These are phyloP conservation scores for Starmera dryadoides DNA, from an alignment of 805 yeast species.

Conservation along the genomic window DNA sequence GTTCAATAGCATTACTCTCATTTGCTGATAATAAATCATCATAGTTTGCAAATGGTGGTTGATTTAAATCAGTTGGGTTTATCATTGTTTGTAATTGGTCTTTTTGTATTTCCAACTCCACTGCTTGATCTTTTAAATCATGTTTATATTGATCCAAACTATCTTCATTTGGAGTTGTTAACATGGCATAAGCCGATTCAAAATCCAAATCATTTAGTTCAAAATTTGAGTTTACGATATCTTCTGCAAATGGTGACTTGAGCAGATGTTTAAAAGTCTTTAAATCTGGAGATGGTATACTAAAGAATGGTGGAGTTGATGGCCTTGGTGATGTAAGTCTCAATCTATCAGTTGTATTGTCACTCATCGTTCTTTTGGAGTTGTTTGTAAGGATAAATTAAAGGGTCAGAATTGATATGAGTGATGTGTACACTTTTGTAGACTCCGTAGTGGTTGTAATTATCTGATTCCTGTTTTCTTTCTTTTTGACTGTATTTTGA, in stretches of 20 bases:
- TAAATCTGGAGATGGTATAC: slow-evolving; percentile 8
- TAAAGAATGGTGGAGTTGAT: slow-evolving; percentile 9
- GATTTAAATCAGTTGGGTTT: background rate
- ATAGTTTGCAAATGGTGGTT: slow-evolving; percentile 8
- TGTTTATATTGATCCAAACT: background rate
- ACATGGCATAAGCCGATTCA: slow-evolving; percentile 20
- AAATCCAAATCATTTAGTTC: slow-evolving; percentile 19
- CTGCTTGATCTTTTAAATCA: background rate
- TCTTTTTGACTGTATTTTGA: background rate
- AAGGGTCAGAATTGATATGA: background rate
- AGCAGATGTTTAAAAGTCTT: background rate
- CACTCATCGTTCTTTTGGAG: no score
- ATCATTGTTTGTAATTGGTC: background rate
- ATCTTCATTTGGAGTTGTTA: slow-evolving; percentile 14
- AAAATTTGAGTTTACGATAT: background rate
- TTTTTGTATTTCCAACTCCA: background rate
- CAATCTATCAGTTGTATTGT: no score
- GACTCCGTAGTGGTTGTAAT: background rate
- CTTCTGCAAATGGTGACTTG: slow-evolving; percentile 2
- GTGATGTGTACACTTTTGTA: background rate
- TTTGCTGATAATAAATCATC: slow-evolving; percentile 19
- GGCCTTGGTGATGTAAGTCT: slow-evolving; percentile 4
- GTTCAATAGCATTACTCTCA: slow-evolving; percentile 20
- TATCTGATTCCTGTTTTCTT: background rate
- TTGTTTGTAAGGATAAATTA: no score